These are phyloP conservation scores for Kazachstania africana DNA, from an alignment of 805 yeast species.

Conservation along the genomic window DNA sequence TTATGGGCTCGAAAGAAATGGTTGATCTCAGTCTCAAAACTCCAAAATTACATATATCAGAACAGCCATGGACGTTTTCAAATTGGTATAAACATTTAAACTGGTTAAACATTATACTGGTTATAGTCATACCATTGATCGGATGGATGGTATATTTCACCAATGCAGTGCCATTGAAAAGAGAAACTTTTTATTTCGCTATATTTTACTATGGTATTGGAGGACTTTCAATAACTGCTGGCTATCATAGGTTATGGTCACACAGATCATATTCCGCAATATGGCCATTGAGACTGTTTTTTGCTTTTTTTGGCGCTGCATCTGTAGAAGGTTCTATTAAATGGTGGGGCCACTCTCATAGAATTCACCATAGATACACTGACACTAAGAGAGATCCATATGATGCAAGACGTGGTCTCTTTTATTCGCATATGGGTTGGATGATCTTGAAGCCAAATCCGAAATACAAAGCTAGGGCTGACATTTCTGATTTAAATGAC, in stretches of 20 bases:
- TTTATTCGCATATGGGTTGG: conserved; percentile 84
- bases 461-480: conserved; percentile 70
- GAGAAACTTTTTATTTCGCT: conserved; percentile 37
- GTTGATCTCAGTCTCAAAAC: conserved; percentile 29
- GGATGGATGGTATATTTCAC: conserved; percentile 38
- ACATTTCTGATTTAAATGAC: conserved; percentile 63
- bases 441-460: conserved; percentile 74
- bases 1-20: conserved; percentile 75
- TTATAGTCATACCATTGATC: conserved; percentile 43
- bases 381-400: conserved; percentile 78
- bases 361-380: conserved; percentile 79
- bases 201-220: conserved; percentile 42
- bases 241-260: conserved; percentile 72
- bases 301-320: conserved; percentile 72
- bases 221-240: conserved; percentile 74
- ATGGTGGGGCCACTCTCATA: conserved; percentile 83
- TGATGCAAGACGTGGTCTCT: conserved; percentile 73
- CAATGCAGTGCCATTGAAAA: conserved; percentile 35
- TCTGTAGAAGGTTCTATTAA: conserved; percentile 77
- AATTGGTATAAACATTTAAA: conserved; percentile 71
- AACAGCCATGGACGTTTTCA: conserved; percentile 60
- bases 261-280: conserved; percentile 62
- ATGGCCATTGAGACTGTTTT: conserved; percentile 48
- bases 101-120: conserved; percentile 65
- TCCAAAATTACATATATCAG: conserved; percentile 48